These are phyloP conservation scores for Suillus placidus DNA, from an alignment of 768 basidiomycete species.

Conservation along the genomic window DNA sequence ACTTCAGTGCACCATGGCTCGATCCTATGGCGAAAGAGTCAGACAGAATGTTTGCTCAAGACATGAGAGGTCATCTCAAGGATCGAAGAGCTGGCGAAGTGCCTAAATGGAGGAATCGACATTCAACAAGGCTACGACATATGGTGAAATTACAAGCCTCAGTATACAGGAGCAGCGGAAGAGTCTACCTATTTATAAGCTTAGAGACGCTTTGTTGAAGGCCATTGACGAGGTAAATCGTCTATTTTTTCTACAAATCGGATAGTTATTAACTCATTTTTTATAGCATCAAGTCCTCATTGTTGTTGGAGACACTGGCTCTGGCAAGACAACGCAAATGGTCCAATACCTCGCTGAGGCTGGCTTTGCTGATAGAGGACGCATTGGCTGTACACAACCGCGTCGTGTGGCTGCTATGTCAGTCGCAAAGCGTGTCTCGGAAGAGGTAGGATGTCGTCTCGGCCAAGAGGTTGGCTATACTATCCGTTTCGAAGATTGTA, in stretches of 20 bases:
- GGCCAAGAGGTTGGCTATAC: conserved; percentile 99
- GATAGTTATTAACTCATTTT: conserved; percentile 20
- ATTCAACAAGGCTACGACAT: conserved; percentile 95
- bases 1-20: conserved; percentile 96
- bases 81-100: conserved; percentile 83
- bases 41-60: conserved; percentile 92
- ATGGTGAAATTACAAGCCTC: conserved; percentile 87
- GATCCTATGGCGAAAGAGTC: conserved; percentile 94
- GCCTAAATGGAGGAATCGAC: conserved; percentile 91
- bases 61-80: conserved; percentile 78
- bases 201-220: conserved; percentile 85
- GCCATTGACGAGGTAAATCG: conserved; percentile 85
- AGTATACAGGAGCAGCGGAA: conserved; percentile 94
- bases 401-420: conserved; percentile 99
- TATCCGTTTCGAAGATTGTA: conserved; percentile 99
- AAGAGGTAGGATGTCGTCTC: conserved; percentile 96
- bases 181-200: conserved; percentile 92
- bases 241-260: conserved; percentile 9
- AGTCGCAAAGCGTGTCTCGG: conserved; percentile 96
- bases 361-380: conserved; percentile 87
- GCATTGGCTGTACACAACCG: conserved; percentile 97
- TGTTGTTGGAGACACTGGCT: conserved; percentile 98
- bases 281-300: conserved; percentile 84
- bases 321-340: conserved; percentile 99
- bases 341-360: conserved; percentile 96